Conservation (phyloP, 108 stramenopile species). For the Epithemia pelagica region DNA sequence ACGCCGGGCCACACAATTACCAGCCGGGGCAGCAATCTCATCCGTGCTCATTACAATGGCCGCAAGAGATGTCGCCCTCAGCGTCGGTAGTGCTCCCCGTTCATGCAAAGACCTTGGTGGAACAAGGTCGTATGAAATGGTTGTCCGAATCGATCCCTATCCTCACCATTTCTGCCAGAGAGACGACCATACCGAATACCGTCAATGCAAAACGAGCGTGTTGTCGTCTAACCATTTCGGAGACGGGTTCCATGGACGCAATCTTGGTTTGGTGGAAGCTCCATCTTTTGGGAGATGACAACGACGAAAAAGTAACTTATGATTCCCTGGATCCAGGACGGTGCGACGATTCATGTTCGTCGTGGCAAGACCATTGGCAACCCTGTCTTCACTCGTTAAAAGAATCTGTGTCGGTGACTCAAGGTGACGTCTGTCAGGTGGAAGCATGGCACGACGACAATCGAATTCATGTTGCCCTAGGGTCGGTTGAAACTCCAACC, state of each 20-base stretch:
- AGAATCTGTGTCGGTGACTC: slow-evolving; percentile 17
- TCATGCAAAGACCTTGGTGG: not conserved
- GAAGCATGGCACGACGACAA: slow-evolving; percentile 44
- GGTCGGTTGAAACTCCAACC: not conserved
- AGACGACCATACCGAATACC: not conserved
- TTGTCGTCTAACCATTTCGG: slow-evolving; percentile 3
- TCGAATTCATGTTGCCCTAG: slow-evolving; percentile 20
- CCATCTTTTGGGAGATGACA: slow-evolving; percentile 38
- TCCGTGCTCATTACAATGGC: not conserved
- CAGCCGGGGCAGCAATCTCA: no score
- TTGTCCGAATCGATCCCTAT: not conserved
- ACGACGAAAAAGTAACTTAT: slow-evolving; percentile 3
- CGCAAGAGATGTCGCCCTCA: slow-evolving; percentile 1
- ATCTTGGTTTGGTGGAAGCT: slow-evolving; percentile 84
- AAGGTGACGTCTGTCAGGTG: slow-evolving; percentile 30
- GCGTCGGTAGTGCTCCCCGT: not conserved
- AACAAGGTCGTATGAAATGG: not conserved
- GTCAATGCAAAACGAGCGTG: not conserved
- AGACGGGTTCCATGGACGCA: slow-evolving; percentile 46
- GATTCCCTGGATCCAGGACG: slow-evolving; percentile 20
- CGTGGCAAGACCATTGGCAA: slow-evolving; percentile 87
- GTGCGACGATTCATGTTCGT: slow-evolving; percentile 2
- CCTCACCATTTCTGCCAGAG: not conserved
- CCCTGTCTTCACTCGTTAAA: slow-evolving; percentile 60
- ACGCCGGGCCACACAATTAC: not conserved